Evolutionary conservation across 78 protist genomes (phyloP), one percentile per base, ranked within the genome.

Genomic region (Dictyostelium capitatum): DNA sequence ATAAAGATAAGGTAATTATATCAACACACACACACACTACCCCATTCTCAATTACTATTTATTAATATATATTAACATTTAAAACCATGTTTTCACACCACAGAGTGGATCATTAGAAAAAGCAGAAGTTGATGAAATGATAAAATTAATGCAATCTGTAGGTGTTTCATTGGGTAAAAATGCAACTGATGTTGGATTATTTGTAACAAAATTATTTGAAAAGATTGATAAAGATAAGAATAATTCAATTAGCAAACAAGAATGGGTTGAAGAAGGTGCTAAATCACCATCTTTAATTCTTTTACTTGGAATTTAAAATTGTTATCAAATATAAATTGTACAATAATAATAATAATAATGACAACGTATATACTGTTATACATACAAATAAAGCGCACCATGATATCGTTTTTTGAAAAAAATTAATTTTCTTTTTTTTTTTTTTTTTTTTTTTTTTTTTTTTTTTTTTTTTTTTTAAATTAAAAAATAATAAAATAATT

Each of bases 211-310:
- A 30, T 69, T 87, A 54, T 50, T 87, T 47, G 85, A 87, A 23
- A 87, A 87, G 56, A 37, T 87, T 46, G 92, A 87, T 37, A 74
- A 25, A 11, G 92, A 87, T 77, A 74, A 87, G 46, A 62, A 19
- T 30, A 19, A 65, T 41, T 15, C 56, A 23, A 87, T 87, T 5
- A 48, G 57, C 6, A 41, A 56, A 28, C 32, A 32, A 0, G 92
- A 87, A 50, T 87, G 82, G 82, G 32, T 87, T 4, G 23, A 4
- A 7, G 70, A 87, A 32, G 92, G 92, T 32, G 20, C 69, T 1
- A 74, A 14, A 70, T n/a, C 72, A 3, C 92, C 92, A 64, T 77
- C 84, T 11, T 32, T 87, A 32, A 32, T 87, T 3, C 6, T 53
- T 2, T 70, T 87, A 3, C 50, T 87, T 5, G 92, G 92, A 30